A percentile compares a stretch with the other conserved stretches of the same genome.
Conservation (phyloP, 2,329 filamentous ascomycete genomes). For the Ophiostoma perfectum region DNA sequence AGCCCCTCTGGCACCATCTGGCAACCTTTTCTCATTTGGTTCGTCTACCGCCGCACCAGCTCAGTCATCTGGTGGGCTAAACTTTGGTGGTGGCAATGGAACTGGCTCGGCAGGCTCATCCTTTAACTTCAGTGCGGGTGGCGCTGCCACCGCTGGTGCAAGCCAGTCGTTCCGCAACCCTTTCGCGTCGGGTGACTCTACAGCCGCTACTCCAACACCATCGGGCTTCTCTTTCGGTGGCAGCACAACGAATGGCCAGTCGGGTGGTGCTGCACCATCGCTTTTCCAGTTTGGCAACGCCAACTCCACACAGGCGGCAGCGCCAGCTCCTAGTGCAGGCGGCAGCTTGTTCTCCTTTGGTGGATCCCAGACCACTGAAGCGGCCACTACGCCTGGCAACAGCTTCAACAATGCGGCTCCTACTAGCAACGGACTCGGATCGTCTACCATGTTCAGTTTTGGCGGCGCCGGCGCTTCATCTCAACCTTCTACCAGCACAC, state of each 20-base stretch:
- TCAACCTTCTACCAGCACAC: conserved; percentile 30
- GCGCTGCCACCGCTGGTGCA: conserved; percentile 23
- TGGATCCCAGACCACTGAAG: conserved; percentile 24
- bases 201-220: conserved; percentile 26
- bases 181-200: conserved; percentile 33
- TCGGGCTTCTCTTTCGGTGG: conserved; percentile 39
- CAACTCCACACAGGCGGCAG: neutral
- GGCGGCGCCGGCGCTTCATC: conserved; percentile 29
- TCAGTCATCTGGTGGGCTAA: conserved; percentile 6
- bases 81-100: conserved; percentile 23
- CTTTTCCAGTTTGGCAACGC: conserved; percentile 28
- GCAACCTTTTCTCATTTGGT: conserved; percentile 22
- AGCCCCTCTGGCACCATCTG: neutral
- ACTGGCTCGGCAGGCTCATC: conserved; percentile 30
- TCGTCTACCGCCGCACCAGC: conserved; percentile 2
- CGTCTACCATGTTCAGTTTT: conserved; percentile 33
- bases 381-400: conserved; percentile 27
- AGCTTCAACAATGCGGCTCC: conserved; percentile 25
- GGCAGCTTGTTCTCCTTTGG: conserved; percentile 38
- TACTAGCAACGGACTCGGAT: conserved; percentile 28
- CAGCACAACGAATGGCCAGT: conserved; percentile 22
- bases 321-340: conserved; percentile 17
- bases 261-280: conserved; percentile 18
- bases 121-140: conserved; percentile 39
- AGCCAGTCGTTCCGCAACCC: conserved; percentile 37